These are phyloP conservation scores for Quercus glauca DNA, from an alignment of 306 rosid genomes.

Conservation along the genomic window DNA sequence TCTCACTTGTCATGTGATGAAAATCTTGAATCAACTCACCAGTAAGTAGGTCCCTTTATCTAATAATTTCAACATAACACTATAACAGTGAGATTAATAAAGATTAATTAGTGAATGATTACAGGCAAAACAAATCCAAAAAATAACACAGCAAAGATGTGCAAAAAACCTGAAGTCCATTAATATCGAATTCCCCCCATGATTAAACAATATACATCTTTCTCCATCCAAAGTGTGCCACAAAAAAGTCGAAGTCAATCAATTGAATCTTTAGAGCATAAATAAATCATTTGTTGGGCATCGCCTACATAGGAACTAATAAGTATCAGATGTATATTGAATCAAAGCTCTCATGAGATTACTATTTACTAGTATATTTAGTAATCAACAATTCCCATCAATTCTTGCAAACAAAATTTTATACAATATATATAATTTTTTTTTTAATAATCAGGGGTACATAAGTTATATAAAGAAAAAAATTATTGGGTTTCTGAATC, in stretches of 20 bases:
- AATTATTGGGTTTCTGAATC: too few relatives aligned
- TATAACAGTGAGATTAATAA: neutral
- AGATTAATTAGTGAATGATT: slow-evolving; percentile 1
- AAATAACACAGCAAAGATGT: neutral
- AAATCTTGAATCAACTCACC: slow-evolving; percentile 74
- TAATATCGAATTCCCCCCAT: neutral
- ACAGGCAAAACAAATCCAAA: neutral
- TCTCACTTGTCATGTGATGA: slow-evolving; percentile 59
- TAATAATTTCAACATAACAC: slow-evolving; percentile 26
- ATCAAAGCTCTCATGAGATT: too few relatives aligned
- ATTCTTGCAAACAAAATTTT: neutral
- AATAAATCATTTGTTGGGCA: too few relatives aligned
- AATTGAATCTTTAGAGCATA: too few relatives aligned
- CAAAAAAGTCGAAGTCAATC: neutral
- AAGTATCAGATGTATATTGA: neutral
- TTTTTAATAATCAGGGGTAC: too few relatives aligned
- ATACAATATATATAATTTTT: too few relatives aligned
- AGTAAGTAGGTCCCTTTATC: slow-evolving; percentile 69
- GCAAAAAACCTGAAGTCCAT: neutral
- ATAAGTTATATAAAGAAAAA: too few relatives aligned
- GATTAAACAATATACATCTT: neutral
- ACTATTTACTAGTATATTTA: neutral
- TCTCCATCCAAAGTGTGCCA: neutral
- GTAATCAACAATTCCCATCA: neutral
- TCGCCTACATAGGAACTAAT: neutral